Percentiles rank a stretch among this genome's conserved stretches.
Evolutionary conservation across 2,329 filamentous ascomycete species (phyloP).

Genomic region (Diaporthe sp.): DNA sequence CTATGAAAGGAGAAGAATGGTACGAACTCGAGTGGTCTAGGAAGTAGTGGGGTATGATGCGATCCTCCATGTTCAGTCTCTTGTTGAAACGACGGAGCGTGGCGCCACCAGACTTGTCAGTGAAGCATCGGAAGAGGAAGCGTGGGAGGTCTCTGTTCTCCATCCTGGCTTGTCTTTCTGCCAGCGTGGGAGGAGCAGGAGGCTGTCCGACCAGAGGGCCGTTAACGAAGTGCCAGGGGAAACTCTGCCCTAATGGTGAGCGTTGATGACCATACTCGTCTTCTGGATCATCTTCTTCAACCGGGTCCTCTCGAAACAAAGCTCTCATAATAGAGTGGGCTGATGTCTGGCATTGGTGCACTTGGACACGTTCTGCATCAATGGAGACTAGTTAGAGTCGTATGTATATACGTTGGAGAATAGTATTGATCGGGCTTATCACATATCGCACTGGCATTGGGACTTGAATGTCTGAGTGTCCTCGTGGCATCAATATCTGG

Average conservation of each 20-base stretch:
- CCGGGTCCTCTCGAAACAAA: neutral
- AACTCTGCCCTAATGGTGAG: neutral
- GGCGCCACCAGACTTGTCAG: neutral
- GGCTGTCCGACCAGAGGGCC: neutral
- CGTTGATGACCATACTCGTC: neutral
- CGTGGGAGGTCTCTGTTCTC: neutral
- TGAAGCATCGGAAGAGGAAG: conserved; percentile 16
- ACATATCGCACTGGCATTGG: too few species aligned
- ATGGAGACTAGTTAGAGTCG: too few species aligned
- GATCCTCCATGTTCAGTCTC: conserved; percentile 5
- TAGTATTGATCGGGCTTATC: too few species aligned
- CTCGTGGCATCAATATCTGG: too few species aligned
- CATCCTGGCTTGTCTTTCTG: neutral
- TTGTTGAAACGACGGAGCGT: neutral
- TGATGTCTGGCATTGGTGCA: too few species aligned
- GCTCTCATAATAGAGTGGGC: neutral
- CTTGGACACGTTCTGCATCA: too few species aligned
- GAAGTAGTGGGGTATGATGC: neutral
- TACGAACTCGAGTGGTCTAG: neutral
- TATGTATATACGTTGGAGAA: too few species aligned
- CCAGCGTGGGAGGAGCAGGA: neutral
- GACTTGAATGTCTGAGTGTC: too few species aligned
- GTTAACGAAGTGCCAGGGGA: neutral
- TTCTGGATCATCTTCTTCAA: neutral
- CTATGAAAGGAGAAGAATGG: too few species aligned